These are phyloP conservation scores for Rhipidocladum racemiflorum DNA, from an alignment of 176 grass and related monocot species.

Conservation along the genomic window DNA sequence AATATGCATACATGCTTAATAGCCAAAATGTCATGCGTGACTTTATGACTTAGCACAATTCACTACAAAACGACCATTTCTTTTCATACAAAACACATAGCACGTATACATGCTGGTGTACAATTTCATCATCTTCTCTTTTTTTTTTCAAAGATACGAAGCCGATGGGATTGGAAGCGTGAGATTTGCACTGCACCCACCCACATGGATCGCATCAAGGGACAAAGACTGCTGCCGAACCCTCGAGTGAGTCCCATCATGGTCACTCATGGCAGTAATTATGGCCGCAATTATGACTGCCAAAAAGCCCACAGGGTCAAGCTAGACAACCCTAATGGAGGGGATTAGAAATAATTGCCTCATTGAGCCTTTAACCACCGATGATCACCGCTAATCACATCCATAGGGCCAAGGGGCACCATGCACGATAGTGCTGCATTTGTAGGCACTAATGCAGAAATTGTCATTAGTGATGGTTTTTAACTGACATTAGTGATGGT, in stretches of 20 bases:
- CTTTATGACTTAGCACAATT: not conserved
- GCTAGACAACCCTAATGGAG: constrained; percentile 26
- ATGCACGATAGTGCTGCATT: constrained; percentile 29
- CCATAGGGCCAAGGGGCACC: not conserved
- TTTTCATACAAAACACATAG: not conserved
- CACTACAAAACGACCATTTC: not conserved
- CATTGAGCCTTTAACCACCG: constrained; percentile 13
- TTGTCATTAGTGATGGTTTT: too few relatives aligned
- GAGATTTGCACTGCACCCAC: constrained; percentile 27
- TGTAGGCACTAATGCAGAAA: too few relatives aligned
- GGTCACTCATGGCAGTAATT: constrained; percentile 41
- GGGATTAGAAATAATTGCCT: constrained; percentile 41
- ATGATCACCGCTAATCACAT: constrained; percentile 31
- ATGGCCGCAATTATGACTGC: constrained; percentile 40
- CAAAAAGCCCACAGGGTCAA: constrained; percentile 21
- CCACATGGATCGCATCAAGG: constrained; percentile 17
- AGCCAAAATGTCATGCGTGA: not conserved
- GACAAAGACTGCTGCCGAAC: constrained; percentile 23
- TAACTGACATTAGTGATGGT: too few relatives aligned
- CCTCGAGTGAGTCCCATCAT: constrained; percentile 47
- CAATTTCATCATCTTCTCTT: not conserved
- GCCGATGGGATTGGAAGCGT: not conserved
- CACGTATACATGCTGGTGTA: not conserved
- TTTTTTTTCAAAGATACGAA: constrained; percentile 7
- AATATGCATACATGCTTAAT: not conserved